Base-by-base conservation (phyloP, 148 eudicot species). In the Fagopyrum tataricum region DNA sequence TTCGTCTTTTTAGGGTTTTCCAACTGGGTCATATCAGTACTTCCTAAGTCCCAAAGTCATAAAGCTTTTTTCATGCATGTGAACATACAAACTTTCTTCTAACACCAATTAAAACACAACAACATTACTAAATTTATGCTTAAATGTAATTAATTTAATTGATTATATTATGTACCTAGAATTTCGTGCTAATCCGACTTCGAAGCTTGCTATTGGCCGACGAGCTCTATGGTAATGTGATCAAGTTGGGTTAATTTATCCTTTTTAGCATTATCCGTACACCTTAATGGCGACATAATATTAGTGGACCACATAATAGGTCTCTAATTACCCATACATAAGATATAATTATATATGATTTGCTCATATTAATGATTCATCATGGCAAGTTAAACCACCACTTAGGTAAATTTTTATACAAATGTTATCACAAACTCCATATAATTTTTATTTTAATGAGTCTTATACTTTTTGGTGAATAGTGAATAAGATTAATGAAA, bases 1-100 rank as follows among this genome's bases (percentile, higher is more conserved):
- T 59, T 59, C 66, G 37, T 59, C 66, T 59, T 59, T 59, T 59
- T 59, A 59, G 66, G 66, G 66, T 59, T 59, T 55, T 24, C 39
- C 40, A 59, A 59, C 14, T 59, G 66, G 66, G 31, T 56, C 13
- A 56, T 13, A 24, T 56, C 26, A 59, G 66, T 59, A 59, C 39
- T 59, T 59, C 39, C 64, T 23, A 58, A 23, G 64, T 58, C 37
- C 64, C 39, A 24, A 59, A 59, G 39, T 59, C 37, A 59, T 59
- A 21, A 59, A 59, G 66, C 17, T 20, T 55, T 55, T 31, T 55
- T 55, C 61, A 55, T 55, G 61, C 61, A 55, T 55, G 39, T 59
- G 66, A 59, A 24, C 11, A 59, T 11, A 59, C 9, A 24, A 55
- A 6, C 20, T 55, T 26, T 56, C 12, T 31, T 56, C 64, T 20